Percentiles rank a stretch among this genome's conserved stretches.
Evolutionary conservation across 495 filamentous ascomycete species (phyloP).

Genomic region (Talaromyces trachyspermus): DNA sequence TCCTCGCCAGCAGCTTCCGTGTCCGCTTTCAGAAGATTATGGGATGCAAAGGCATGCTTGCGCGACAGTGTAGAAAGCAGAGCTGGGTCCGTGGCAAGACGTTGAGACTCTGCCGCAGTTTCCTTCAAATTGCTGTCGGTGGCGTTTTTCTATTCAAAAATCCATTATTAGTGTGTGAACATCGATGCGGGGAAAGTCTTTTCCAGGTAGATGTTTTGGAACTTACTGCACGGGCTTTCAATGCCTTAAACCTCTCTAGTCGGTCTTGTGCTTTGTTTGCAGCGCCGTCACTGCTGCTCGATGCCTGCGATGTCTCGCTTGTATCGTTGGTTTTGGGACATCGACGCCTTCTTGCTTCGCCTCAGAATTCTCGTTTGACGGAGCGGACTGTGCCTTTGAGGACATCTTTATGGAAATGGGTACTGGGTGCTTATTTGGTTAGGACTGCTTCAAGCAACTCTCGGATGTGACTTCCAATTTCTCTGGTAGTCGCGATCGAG

Average conservation of each 20-base stretch:
- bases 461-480: background rate
- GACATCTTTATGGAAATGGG: background rate
- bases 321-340: slow-evolving; percentile 6
- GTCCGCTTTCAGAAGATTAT: slow-evolving; percentile 91
- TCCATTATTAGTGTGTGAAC: slow-evolving; percentile 9
- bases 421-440: background rate
- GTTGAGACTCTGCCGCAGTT: slow-evolving; percentile 74
- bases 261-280: slow-evolving; percentile 27
- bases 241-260: slow-evolving; percentile 62
- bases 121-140: slow-evolving; percentile 75
- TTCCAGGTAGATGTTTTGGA: too few species aligned
- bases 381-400: background rate
- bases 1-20: slow-evolving; percentile 77
- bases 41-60: slow-evolving; percentile 76
- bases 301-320: slow-evolving; percentile 10
- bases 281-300: slow-evolving; percentile 22
- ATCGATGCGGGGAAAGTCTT: too few species aligned
- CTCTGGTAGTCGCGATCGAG: background rate
- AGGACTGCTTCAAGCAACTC: background rate
- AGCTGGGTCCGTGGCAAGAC: slow-evolving; percentile 66
- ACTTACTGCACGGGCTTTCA: slow-evolving; percentile 67
- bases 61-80: slow-evolving; percentile 65
- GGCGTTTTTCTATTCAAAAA: slow-evolving; percentile 51
- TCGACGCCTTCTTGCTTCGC: slow-evolving; percentile 5
- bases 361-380: background rate